These are phyloP conservation scores for Panaeolus cyanescens DNA, from an alignment of 768 basidiomycete species.

Conservation along the genomic window DNA sequence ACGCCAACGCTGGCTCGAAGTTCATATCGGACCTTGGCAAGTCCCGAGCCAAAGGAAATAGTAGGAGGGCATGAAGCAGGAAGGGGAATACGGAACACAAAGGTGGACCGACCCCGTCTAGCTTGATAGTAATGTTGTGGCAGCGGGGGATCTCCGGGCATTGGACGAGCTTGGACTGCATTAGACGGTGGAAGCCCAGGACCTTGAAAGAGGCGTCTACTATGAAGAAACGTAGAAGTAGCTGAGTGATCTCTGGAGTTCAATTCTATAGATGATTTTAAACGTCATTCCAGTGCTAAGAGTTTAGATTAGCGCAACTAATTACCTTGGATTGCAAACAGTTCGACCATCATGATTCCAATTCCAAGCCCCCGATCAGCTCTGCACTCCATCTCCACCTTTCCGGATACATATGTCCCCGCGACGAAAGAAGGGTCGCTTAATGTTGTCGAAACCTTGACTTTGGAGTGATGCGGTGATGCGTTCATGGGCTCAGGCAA, in stretches of 20 bases:
- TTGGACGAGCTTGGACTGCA: conserved; percentile 68
- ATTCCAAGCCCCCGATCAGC: conserved; percentile 77
- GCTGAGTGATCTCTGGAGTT: conserved; percentile 81
- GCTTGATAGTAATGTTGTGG: conserved; percentile 72
- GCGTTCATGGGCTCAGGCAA: conserved; percentile 76
- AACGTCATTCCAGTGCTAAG: conserved; percentile 8
- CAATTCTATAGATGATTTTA: conserved; percentile 49
- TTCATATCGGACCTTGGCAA: conserved; percentile 74
- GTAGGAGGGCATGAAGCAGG: conserved; percentile 70
- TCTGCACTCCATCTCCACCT: conserved; percentile 79
- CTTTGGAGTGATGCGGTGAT: conserved; percentile 75
- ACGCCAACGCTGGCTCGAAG: conserved; percentile 73
- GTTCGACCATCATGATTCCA: conserved; percentile 74
- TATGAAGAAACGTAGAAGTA: conserved; percentile 74
- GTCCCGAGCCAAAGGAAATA: conserved; percentile 67
- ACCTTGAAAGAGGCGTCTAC: conserved; percentile 75
- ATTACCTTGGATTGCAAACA: conserved; percentile 73
- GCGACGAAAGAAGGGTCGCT: conserved; percentile 65
- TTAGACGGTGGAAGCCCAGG: conserved; percentile 83
- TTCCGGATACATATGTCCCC: conserved; percentile 67
- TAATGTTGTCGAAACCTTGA: conserved; percentile 66
- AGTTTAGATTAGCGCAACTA: neutral
- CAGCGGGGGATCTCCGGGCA: conserved; percentile 57
- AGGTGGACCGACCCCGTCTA: conserved; percentile 74
- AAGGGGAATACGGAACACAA: conserved; percentile 77